Evolutionary conservation across 1,284 basidiomycete genomes (phyloP).

Genomic region (Trichosporon inkin): DNA sequence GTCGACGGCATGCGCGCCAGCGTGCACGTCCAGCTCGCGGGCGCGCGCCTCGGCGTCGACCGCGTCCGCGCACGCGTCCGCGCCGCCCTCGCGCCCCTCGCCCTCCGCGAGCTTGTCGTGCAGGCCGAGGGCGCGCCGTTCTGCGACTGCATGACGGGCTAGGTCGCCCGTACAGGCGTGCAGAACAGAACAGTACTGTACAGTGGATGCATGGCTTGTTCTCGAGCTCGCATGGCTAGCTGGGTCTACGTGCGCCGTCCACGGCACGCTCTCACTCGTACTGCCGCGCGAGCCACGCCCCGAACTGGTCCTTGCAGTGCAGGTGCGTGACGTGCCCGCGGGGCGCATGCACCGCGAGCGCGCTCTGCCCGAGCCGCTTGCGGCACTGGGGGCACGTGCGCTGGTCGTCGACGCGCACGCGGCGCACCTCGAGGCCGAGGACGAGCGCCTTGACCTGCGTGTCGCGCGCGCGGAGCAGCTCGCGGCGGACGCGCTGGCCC

Average conservation of each 20-base stretch:
- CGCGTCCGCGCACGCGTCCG: not conserved
- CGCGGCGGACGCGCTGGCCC: slow-evolving; percentile 18
- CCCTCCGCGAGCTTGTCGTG: slow-evolving; percentile 78
- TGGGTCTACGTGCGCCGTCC: not conserved
- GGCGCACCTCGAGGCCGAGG: slow-evolving; percentile 68
- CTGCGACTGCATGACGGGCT: slow-evolving; percentile 58
- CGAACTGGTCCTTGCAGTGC: slow-evolving; percentile 80
- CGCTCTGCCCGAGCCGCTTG: slow-evolving; percentile 87
- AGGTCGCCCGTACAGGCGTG: not conserved
- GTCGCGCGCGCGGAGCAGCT: slow-evolving; percentile 40
- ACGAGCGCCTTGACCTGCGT: slow-evolving; percentile 68
- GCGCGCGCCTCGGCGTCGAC: slow-evolving; percentile 21
- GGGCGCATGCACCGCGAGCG: slow-evolving; percentile 89
- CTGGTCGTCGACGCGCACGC: slow-evolving; percentile 86
- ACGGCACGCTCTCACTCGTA: not conserved
- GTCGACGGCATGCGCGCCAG: slow-evolving; percentile 80
- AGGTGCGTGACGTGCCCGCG: slow-evolving; percentile 90
- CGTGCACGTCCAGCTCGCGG: slow-evolving; percentile 76
- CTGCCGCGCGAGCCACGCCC: slow-evolving; percentile 41
- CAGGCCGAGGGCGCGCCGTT: slow-evolving; percentile 59
- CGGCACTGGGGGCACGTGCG: slow-evolving; percentile 95
- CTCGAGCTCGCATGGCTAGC: too few relatives aligned
- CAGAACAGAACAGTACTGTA: too few relatives aligned
- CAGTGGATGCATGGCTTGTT: too few relatives aligned
- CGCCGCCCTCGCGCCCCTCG: slow-evolving; percentile 49